phyloP scores from a whole-genome alignment of 108 stramenopile genomes.

The Aurantiochytrium sp. region DNA sequence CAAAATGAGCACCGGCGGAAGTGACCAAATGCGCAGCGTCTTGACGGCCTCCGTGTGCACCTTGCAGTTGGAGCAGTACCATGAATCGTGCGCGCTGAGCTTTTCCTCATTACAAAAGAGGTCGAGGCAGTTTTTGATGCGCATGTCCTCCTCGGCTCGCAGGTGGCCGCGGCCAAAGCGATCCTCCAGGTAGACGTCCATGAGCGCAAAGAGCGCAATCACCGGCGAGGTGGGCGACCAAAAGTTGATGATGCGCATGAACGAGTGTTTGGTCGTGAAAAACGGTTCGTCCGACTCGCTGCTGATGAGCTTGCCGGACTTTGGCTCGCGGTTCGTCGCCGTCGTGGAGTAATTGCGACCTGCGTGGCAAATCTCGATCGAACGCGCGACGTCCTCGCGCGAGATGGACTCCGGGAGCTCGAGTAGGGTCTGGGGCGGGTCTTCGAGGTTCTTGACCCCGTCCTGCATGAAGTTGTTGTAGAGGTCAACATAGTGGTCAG shows the following conservation, averaged over 20 bases:
- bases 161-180: not conserved
- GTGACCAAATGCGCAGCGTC: constrained; percentile 79
- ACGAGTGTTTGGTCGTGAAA: not conserved
- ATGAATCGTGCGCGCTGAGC: constrained; percentile 86
- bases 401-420: not conserved
- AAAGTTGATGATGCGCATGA: not conserved
- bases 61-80: constrained; percentile 94
- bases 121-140: constrained; percentile 66
- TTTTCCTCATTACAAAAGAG: constrained; percentile 89
- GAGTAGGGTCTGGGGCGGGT: not conserved
- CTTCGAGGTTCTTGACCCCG: not conserved
- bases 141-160: constrained; percentile 48
- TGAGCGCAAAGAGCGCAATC: not conserved
- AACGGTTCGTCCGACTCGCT: not conserved
- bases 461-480: not conserved
- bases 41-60: constrained; percentile 85
- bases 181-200: not conserved
- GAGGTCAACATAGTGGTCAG: not conserved
- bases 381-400: not conserved
- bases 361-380: not conserved
- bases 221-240: not conserved
- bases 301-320: not conserved
- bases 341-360: not conserved
- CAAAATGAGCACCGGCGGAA: constrained; percentile 87
- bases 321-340: not conserved